Evolutionary conservation across 2,329 filamentous ascomycete species (phyloP).

Genomic region (Colletotrichum somersetense): DNA sequence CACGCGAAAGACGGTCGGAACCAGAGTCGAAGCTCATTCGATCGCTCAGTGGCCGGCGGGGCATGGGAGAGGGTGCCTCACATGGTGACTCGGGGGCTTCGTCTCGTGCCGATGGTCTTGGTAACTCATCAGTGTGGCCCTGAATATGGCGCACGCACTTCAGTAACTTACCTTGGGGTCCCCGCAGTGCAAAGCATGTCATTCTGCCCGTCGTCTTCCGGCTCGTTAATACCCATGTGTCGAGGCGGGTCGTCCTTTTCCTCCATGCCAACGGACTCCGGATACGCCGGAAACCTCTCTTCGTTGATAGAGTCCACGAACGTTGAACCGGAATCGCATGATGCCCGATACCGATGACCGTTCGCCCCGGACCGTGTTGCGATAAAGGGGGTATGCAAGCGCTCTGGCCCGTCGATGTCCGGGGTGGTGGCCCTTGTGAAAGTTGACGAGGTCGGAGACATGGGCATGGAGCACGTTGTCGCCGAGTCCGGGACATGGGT

Average conservation of each 20-base stretch:
- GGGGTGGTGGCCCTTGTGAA: constrained; percentile 43
- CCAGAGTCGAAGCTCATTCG: constrained; percentile 41
- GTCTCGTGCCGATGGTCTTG: constrained; percentile 20
- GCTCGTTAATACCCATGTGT: constrained; percentile 45
- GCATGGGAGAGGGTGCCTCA: neutral
- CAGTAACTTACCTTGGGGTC: constrained; percentile 32
- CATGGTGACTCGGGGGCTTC: constrained; percentile 17
- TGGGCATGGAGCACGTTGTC: constrained; percentile 51
- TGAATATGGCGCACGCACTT: neutral
- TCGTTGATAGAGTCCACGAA: constrained; percentile 46
- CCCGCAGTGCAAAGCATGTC: constrained; percentile 21
- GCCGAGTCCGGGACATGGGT: constrained; percentile 55
- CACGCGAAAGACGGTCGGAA: constrained; percentile 38
- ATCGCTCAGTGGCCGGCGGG: constrained; percentile 27
- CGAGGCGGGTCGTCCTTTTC: constrained; percentile 48
- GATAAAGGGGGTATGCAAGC: constrained; percentile 33
- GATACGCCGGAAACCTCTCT: constrained; percentile 38
- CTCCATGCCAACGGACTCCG: constrained; percentile 20
- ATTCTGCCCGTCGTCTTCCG: constrained; percentile 18
- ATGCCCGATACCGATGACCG: constrained; percentile 42
- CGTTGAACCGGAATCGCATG: constrained; percentile 54
- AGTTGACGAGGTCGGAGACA: constrained; percentile 42
- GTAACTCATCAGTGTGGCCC: constrained; percentile 3
- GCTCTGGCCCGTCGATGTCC: constrained; percentile 37
- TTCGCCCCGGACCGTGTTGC: constrained; percentile 21